Percentiles rank a stretch among this genome's conserved stretches.
Conservation (phyloP, 371 early-diverging fungal genomes). For the Lichtheimia ramosa region DNA sequence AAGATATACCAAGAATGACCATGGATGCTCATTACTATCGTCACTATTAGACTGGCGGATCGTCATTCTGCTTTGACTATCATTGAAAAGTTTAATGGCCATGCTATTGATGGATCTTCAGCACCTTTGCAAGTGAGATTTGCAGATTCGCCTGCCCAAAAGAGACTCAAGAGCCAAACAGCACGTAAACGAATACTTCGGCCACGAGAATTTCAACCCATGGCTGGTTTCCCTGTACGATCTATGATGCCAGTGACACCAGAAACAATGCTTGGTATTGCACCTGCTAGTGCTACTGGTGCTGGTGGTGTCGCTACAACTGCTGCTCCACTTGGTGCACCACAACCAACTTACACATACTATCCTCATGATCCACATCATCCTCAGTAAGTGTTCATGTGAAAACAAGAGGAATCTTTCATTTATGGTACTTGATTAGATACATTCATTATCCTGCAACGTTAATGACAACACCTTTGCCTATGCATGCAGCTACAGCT, state of each 20-base stretch:
- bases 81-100: constrained; percentile 71
- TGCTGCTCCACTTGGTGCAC: too few relatives aligned
- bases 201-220: constrained; percentile 37
- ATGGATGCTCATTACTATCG: background rate
- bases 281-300: constrained; percentile 4
- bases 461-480: constrained; percentile 11
- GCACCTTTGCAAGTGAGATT: constrained; percentile 79
- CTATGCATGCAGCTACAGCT: constrained; percentile 3
- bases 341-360: background rate
- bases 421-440: too few relatives aligned
- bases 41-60: constrained; percentile 65
- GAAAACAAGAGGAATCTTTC: too few relatives aligned
- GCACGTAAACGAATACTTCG: constrained; percentile 25
- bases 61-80: constrained; percentile 66
- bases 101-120: constrained; percentile 58
- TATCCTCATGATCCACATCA: constrained; percentile 8
- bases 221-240: constrained; percentile 32
- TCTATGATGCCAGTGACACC: constrained; percentile 50
- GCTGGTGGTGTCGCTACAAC: constrained; percentile 4
- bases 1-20: background rate
- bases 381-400: constrained; percentile 8
- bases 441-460: constrained; percentile 13
- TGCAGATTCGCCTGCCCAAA: constrained; percentile 81
- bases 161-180: constrained; percentile 64
- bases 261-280: constrained; percentile 47